These are phyloP conservation scores for Botrytis galanthina DNA, from an alignment of 2,329 filamentous ascomycete species.

Conservation along the genomic window DNA sequence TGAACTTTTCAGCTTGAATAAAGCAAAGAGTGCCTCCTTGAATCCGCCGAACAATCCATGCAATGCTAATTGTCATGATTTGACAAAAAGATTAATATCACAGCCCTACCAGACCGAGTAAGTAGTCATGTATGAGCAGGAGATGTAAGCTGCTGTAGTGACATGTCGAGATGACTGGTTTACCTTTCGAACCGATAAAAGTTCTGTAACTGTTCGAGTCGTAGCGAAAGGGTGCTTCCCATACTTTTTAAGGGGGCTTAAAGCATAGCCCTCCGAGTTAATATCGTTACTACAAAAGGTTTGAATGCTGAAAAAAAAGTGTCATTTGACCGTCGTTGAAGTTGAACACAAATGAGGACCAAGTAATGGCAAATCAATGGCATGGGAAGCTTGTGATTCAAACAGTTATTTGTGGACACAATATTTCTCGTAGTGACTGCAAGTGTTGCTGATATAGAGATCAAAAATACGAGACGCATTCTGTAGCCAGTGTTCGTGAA, in stretches of 20 bases:
- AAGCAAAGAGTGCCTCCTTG: no score
- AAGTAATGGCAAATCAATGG: not conserved
- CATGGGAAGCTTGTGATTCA: not conserved
- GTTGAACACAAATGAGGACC: no score
- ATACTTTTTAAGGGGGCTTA: not conserved
- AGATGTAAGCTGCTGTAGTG: not conserved
- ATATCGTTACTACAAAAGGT: not conserved
- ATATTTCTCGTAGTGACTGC: not conserved
- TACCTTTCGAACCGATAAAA: not conserved
- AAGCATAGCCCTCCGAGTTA: not conserved
- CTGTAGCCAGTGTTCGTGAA: not conserved
- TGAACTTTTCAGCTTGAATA: rapidly evolving
- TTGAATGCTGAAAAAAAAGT: not conserved
- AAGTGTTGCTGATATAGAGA: not conserved
- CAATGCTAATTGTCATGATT: not conserved
- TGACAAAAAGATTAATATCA: not conserved
- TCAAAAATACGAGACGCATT: not conserved
- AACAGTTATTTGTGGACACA: not conserved
- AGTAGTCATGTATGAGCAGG: not conserved
- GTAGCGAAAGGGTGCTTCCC: not conserved
- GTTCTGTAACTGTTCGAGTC: not conserved
- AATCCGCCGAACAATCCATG: no score
- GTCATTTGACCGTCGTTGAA: not conserved
- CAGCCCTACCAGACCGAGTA: not conserved
- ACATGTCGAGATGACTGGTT: not conserved